These are phyloP conservation scores for Nemania abortiva DNA, from an alignment of 2,329 filamentous ascomycete genomes.

Conservation along the genomic window DNA sequence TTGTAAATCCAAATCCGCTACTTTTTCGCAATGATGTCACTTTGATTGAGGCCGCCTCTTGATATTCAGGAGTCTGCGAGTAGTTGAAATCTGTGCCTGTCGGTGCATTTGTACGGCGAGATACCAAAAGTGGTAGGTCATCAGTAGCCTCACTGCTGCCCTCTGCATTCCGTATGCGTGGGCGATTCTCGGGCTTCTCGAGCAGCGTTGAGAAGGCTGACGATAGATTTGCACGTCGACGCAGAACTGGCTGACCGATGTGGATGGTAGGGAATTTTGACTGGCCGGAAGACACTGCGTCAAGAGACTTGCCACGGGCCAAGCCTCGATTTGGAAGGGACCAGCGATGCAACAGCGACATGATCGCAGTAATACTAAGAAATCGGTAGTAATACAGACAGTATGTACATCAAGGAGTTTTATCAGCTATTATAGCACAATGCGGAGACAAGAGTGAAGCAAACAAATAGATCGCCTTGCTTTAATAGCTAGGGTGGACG, in stretches of 20 bases:
- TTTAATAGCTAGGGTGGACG: not conserved
- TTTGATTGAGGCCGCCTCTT: not conserved
- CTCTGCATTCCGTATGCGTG: not conserved
- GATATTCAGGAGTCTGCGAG: slow-evolving; percentile 4
- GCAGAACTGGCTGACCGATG: slow-evolving; percentile 26
- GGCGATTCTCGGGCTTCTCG: slow-evolving; percentile 36
- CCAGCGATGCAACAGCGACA: slow-evolving; percentile 39
- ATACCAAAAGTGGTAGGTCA: slow-evolving; percentile 11
- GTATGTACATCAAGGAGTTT: slow-evolving; percentile 9
- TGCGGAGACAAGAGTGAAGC: not conserved
- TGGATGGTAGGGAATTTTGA: slow-evolving; percentile 33
- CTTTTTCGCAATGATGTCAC: not conserved
- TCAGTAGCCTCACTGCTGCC: not conserved
- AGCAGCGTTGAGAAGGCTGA: slow-evolving; percentile 36
- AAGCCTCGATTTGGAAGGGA: slow-evolving; percentile 39
- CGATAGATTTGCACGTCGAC: slow-evolving; percentile 32
- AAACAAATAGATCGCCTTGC: not conserved
- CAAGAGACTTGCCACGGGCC: slow-evolving; percentile 21
- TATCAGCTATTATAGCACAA: slow-evolving; percentile 3
- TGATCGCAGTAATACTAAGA: slow-evolving; percentile 12
- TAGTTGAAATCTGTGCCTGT: slow-evolving; percentile 9
- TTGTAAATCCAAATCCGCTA: not conserved
- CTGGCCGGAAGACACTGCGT: slow-evolving; percentile 17
- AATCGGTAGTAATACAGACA: slow-evolving; percentile 20
- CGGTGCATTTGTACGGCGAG: slow-evolving; percentile 31